Percentiles rank a stretch among this genome's conserved stretches.
phyloP scores from a whole-genome alignment of 1,284 basidiomycete genomes.

The Papiliotrema laurentii region DNA sequence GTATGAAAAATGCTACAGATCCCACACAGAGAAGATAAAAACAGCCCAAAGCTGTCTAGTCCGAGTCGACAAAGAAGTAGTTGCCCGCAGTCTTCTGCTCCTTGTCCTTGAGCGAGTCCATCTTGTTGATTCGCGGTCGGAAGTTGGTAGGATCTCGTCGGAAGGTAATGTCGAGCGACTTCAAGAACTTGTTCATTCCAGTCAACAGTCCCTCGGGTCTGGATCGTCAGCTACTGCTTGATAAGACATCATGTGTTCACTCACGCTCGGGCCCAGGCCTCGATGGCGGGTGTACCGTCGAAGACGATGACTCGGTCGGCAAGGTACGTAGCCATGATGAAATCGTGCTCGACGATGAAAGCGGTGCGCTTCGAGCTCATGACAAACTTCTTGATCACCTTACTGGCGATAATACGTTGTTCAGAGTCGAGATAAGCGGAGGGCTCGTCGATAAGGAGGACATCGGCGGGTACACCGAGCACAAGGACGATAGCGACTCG shows the following conservation, averaged over 20 bases:
- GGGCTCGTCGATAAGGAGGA: conserved; percentile 70
- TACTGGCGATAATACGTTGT: conserved; percentile 93
- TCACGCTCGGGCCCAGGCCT: conserved; percentile 80
- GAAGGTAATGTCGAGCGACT: conserved; percentile 91
- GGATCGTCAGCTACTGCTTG: conserved; percentile 1
- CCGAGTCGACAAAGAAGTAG: conserved; percentile 43
- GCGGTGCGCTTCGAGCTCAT: conserved; percentile 93
- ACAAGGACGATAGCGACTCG: conserved; percentile 90
- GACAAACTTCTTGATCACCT: conserved; percentile 96
- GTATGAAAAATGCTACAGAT: not conserved
- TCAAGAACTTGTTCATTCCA: conserved; percentile 64
- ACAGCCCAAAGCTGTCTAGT: conserved; percentile 29
- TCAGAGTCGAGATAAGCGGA: conserved; percentile 77
- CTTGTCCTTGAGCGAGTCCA: conserved; percentile 84
- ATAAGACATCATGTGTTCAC: conserved; percentile 42
- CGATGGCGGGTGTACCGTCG: conserved; percentile 73
- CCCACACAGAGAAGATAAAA: not conserved
- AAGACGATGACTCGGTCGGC: conserved; percentile 97
- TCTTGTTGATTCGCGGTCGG: conserved; percentile 85
- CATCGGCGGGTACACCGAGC: conserved; percentile 68
- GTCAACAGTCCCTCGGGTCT: conserved; percentile 47
- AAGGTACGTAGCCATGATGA: conserved; percentile 80
- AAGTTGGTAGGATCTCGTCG: conserved; percentile 92
- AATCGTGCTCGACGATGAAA: conserved; percentile 97
- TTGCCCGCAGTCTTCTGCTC: conserved; percentile 67